Base-by-base conservation (phyloP, 306 rosid species). In the Aeschynomene evenia region DNA sequence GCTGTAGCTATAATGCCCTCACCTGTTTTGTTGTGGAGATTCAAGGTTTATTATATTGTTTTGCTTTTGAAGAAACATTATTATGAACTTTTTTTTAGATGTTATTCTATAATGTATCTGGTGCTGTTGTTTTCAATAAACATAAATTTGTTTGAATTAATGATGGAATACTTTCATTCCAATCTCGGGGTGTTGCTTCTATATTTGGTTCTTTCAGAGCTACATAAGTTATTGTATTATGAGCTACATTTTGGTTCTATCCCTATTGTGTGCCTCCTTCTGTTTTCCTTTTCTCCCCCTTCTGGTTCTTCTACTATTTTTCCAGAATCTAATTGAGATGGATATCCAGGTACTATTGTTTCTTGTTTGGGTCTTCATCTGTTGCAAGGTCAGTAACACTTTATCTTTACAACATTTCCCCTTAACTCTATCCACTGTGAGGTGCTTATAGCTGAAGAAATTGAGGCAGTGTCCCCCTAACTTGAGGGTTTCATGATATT, bases 11-110 rank as follows among this genome's bases (percentile, higher is more conserved):
- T 91, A n/a, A 81, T 82, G 78, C 99, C 99, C 3, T 95, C 99
- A 3, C 99, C 99, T 46, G 71, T 78, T 57, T 83, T 87, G 36
- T 76, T 95, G 81, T 83, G 92, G 96, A 89, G 97, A 87, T 91
- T 85, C 77, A 95, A 95, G 97, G 99, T 95, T 58, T 70, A 1
- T 16, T 48, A 23, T 31, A 14, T 52, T 23, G 45, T 45, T 70
- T 65, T 42, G 15, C 9, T 56, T 23, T 36, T 26, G 18, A 6
- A 63, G 13, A 71, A 40, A 45, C 29, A n/a, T 53, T 61, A 0
- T 15, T 61, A 0, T 15, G 37, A 66, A 34, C 15, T 22, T 76
- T 63, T 12, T 42, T 55, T 66, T 39, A 20, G 52, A 11, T 67
- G 46, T 15, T 37, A 13, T 60, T 14, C 8, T 15, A 40, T 21